phyloP scores from a whole-genome alignment of 1,284 basidiomycete species.

The Jaminaea rosea region DNA sequence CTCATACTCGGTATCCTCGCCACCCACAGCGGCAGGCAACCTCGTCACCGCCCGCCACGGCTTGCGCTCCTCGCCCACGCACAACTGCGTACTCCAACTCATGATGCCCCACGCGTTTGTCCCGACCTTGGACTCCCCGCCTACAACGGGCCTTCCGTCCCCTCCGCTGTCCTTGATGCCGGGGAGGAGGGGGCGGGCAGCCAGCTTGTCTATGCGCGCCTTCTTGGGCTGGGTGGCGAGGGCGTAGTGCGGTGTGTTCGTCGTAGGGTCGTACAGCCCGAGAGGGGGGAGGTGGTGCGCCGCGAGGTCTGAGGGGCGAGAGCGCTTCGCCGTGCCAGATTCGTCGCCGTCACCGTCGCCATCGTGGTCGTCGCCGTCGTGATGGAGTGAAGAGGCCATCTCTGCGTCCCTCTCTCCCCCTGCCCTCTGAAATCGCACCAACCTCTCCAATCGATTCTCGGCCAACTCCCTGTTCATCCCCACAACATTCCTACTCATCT shows the following conservation, averaged over 20 bases:
- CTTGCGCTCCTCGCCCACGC: no score
- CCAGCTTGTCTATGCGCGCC: slow-evolving; percentile 11
- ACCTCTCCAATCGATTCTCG: slow-evolving; percentile 27
- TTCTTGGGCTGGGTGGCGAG: slow-evolving; percentile 27
- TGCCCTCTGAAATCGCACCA: slow-evolving; percentile 23
- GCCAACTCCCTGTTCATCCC: slow-evolving; percentile 41
- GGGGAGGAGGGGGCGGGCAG: neutral
- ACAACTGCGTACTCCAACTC: neutral
- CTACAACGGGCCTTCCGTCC: slow-evolving; percentile 1
- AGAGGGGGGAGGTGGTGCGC: slow-evolving; percentile 29
- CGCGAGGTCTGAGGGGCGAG: slow-evolving; percentile 6
- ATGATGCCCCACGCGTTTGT: neutral
- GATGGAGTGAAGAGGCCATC: neutral
- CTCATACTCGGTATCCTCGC: no score
- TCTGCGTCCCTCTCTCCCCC: slow-evolving; percentile 3
- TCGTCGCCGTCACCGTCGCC: neutral
- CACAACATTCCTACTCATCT: slow-evolving; percentile 39
- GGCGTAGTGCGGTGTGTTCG: slow-evolving; percentile 31
- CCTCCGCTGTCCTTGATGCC: neutral
- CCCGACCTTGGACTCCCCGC: neutral
- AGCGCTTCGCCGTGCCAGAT: slow-evolving; percentile 3
- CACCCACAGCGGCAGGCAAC: no score
- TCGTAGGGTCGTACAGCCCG: slow-evolving; percentile 43
- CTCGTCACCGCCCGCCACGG: no score
- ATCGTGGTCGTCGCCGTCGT: slow-evolving; percentile 4